Base-by-base conservation (phyloP, 2,329 filamentous ascomycete genomes). In the Fulvia fulva region DNA sequence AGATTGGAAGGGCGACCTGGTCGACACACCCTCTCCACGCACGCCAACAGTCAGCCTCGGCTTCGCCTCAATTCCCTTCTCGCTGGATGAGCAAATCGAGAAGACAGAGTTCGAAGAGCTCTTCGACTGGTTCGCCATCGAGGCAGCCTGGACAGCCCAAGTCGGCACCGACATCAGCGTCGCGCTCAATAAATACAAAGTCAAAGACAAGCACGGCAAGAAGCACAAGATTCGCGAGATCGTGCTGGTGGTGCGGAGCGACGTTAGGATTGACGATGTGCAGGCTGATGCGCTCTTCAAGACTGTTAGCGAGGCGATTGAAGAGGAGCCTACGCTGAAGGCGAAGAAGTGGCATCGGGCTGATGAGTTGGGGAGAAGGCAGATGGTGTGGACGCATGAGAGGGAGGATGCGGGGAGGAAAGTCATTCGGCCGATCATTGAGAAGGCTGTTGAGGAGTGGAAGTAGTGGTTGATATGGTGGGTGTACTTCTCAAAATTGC, bases 91-190 rank as follows among this genome's bases (percentile, higher is more conserved):
- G 50, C 77, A 78, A 58, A 78, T 79, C 55, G 61, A 69, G 9
- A 77, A 76, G 63, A 80, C 77, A 0, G 76, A 78, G 26, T 80
- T 78, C 57, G 68, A 72, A 47, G 77, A 77, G 61, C 72, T 79
- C 5, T 80, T 80, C 50, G 73, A 79, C 63, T 80, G 77, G 77
- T 80, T 79, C 57, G 77, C 77, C 2, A 69, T 79, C 26, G 76
- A 80, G 52, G 77, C 77, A 11, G 77, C 77, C 1, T 80, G 77
- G 77, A 80, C 77, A 0, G 77, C 77, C 5, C 71, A 77, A 58
- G 68, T 74, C 9, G 74, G 75, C 30, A 73, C 75, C 12, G 77
- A 80, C 61, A 76, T 80, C 63, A 73, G 70, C 61, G 71, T 80
- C 34, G 72, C 72, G 5, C 64, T 80, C 30, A 79, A 76, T 71